Evolutionary conservation across 495 filamentous ascomycete genomes (phyloP).

Genomic region (Daldinia bambusicola): DNA sequence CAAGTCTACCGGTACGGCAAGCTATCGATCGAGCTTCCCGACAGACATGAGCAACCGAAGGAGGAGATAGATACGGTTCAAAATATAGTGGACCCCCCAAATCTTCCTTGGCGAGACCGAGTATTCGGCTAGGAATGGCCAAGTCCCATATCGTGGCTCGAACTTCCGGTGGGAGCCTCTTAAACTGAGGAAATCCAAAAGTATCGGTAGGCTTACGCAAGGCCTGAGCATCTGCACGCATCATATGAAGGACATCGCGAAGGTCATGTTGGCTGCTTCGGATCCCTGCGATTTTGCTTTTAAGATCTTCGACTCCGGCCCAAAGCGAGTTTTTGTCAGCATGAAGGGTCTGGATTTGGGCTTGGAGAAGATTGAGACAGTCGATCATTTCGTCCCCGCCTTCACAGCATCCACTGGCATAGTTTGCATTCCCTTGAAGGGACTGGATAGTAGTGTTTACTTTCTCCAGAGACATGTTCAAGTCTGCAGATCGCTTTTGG

Average conservation of each 20-base stretch:
- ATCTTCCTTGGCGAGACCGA: background rate
- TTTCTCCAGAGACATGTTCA: background rate
- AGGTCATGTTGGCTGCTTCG: background rate
- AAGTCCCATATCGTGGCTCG: slow-evolving; percentile 1
- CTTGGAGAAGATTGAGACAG: background rate
- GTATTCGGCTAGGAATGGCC: background rate
- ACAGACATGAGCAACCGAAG: background rate
- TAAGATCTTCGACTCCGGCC: background rate
- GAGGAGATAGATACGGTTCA: background rate
- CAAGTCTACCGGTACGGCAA: background rate
- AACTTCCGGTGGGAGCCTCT: background rate
- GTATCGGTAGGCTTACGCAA: background rate
- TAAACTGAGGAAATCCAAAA: background rate
- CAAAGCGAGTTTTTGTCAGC: background rate
- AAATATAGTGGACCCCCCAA: background rate
- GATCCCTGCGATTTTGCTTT: background rate
- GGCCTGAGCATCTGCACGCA: background rate
- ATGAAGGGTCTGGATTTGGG: background rate
- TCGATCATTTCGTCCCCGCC: background rate
- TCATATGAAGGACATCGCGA: background rate
- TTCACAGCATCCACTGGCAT: background rate
- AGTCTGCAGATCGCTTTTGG: background rate
- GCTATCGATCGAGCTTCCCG: background rate
- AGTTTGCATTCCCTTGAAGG: background rate
- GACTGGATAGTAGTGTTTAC: background rate